phyloP scores from a whole-genome alignment of 2,329 filamentous ascomycete genomes.

The Ophiostoma fasciatum region DNA sequence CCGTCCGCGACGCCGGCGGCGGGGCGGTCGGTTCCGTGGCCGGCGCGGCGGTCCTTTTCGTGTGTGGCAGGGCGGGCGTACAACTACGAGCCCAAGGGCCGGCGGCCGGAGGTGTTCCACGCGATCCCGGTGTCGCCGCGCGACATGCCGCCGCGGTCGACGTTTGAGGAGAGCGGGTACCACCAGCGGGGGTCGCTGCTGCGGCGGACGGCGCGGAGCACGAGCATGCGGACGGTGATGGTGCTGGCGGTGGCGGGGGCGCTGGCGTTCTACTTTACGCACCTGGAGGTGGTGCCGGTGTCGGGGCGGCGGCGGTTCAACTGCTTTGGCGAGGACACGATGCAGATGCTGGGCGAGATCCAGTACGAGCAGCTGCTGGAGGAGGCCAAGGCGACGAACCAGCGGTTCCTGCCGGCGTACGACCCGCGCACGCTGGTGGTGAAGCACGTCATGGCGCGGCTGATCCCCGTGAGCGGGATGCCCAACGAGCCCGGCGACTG shows the following conservation, averaged over 20 bases:
- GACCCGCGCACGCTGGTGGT: slow-evolving; percentile 45
- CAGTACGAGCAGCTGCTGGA: slow-evolving; percentile 43
- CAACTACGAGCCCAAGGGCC: slow-evolving; percentile 9
- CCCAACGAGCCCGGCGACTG: slow-evolving; percentile 35
- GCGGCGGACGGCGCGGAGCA: slow-evolving; percentile 10
- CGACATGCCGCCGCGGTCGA: slow-evolving; percentile 9
- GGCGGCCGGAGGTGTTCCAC: slow-evolving; percentile 2
- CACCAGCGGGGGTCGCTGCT: background rate
- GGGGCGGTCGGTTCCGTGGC: background rate
- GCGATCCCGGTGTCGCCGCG: slow-evolving; percentile 7
- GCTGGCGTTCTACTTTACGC: slow-evolving; percentile 46
- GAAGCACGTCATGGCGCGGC: slow-evolving; percentile 45
- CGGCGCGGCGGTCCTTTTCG: background rate
- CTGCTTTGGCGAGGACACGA: slow-evolving; percentile 39
- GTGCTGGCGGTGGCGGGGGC: slow-evolving; percentile 28
- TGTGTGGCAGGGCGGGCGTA: slow-evolving; percentile 1
- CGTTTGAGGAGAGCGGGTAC: slow-evolving; percentile 4
- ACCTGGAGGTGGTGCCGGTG: slow-evolving; percentile 59
- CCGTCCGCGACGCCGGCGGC: background rate
- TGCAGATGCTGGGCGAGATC: slow-evolving; percentile 36
- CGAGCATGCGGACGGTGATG: slow-evolving; percentile 25
- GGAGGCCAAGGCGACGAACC: slow-evolving; percentile 35
- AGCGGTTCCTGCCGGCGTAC: slow-evolving; percentile 40
- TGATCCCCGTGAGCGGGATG: slow-evolving; percentile 55
- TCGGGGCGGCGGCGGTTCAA: slow-evolving; percentile 63